Percentiles rank a stretch among this genome's conserved stretches.
These are phyloP conservation scores for Polytrichum commune DNA, from an alignment of 225 moss, liverwort and hornwort genomes.

Conservation along the genomic window DNA sequence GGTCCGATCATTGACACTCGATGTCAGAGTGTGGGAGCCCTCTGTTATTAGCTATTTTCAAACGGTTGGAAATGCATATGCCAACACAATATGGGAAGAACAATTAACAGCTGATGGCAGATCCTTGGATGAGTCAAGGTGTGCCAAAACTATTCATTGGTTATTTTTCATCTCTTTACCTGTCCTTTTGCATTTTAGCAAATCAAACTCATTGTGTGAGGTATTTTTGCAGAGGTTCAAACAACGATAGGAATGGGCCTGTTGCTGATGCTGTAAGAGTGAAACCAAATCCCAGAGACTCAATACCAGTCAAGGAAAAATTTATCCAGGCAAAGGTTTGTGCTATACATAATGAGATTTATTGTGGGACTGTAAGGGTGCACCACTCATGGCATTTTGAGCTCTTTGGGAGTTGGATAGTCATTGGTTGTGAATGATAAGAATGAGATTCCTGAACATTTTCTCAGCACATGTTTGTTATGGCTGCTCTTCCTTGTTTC, in stretches of 20 bases:
- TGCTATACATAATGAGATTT: neutral
- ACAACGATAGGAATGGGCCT: conserved; percentile 29
- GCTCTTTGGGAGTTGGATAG: no score
- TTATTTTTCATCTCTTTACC: no score
- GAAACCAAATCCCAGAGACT: conserved; percentile 71
- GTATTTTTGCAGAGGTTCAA: conserved; percentile 28
- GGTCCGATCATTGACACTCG: conserved; percentile 89
- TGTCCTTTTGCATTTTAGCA: no score
- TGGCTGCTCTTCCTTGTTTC: conserved; percentile 1
- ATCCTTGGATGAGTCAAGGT: conserved; percentile 23
- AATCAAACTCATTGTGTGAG: neutral
- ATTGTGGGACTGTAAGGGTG: no score
- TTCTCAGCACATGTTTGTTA: neutral
- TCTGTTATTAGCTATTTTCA: conserved; percentile 90
- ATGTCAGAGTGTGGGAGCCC: conserved; percentile 97
- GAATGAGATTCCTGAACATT: neutral
- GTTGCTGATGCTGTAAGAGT: conserved; percentile 30
- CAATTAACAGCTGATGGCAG: conserved; percentile 39
- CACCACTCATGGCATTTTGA: no score
- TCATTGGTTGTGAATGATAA: no score
- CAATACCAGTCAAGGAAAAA: conserved; percentile 73
- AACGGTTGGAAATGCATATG: conserved; percentile 73
- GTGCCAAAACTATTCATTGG: no score
- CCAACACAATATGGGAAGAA: conserved; percentile 94
- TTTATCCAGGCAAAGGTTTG: conserved; percentile 74